Evolutionary conservation across 192 early-diverging fungal species (phyloP), one percentile per base, ranked within the genome.

Genomic region (Mortierella alpina): DNA sequence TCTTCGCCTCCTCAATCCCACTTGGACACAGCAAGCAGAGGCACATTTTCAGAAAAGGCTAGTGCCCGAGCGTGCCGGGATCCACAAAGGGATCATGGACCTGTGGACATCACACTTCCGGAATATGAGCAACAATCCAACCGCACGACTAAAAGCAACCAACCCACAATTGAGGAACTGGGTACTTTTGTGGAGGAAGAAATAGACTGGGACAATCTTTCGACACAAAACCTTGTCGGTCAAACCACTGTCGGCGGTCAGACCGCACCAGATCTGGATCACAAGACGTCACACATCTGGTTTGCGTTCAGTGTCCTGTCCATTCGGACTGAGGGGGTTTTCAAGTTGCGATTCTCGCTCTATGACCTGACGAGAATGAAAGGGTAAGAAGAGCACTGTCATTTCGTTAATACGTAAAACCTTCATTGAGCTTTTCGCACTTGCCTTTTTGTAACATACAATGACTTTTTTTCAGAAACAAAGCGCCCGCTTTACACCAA

Each of bases 231-330:
- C 40, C 66, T 76, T 0, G 74, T 76, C 4, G 74, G 74, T 11
- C 74, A 76, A 23, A 76, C 74, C 0, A 68, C 74, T 6, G 74
- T 76, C 23, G 61, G 61, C 14, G 74, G 74, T 8, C 74, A 76
- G 46, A 45, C 42, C 5, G 74, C 74, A 10, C 89, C 88, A 66
- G 89, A 91, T 74, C 66, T 87, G 20, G 80, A 91, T 51, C 87
- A 87, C 69, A 70, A 85, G 13, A 75, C 87, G 48, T 86, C 85
- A 0, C 52, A 68, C 52, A 88, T 92, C 42, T 93, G 88, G 65
- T 93, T 93, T 63, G 89, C 92, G 39, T 92, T 93, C 83, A 91
- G 90, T 61, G 89, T 88, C 63, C 75, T 93, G 52, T 90, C 89
- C 2, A 86, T 93, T 44, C 83, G 92, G 42, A 92, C 90, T 1